Base-by-base conservation (phyloP, 192 early-diverging fungal genomes). In the Pilaira anomala region DNA sequence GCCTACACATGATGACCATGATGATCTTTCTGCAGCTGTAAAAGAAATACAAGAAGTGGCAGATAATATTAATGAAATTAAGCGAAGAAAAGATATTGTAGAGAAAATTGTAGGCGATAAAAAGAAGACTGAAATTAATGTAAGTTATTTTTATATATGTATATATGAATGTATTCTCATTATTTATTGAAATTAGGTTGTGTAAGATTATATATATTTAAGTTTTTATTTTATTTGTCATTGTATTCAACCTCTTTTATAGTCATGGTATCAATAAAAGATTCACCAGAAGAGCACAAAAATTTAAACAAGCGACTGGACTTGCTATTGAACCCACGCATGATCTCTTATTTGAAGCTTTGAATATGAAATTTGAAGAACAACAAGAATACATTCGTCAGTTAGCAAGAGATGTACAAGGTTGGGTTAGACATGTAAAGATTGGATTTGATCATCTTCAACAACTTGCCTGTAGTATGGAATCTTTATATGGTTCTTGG, bases 31-130 rank as follows among this genome's bases (percentile, higher is more conserved):
- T 12, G 21, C 48, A 28, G 78, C 78, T 12, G 74, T 70, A 18
- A 66, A 62, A n/a, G 82, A 75, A 42, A 82, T 85, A 62, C 72
- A 85, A 36, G 67, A 69, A 21, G 78, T 92, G 13, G 91, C 89
- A 7, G 89, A 88, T 48, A 80, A 81, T 28, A 91, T 93, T 60
- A 93, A 93, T 67, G 83, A 88, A 48, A 83, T 89, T n/a, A 93
- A 93, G 72, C 80, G 84, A 50, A 78, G 89, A 25, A 91, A 88
- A 63, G 91, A 90, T 72, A 86, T 90, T 40, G 89, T 91, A 0
- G 88, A 90, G 19, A 90, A 90, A 68, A 89, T 90, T 73, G 86
- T 92, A 3, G 84, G 87, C 8, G 80, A 79, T 26, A 89, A 89
- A 60, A 79, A 79, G 40, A 83, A 79, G 52, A 70, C 72, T 2